Evolutionary conservation across 2,329 filamentous ascomycete genomes (phyloP).

Genomic region (Tolypocladium amazonense): DNA sequence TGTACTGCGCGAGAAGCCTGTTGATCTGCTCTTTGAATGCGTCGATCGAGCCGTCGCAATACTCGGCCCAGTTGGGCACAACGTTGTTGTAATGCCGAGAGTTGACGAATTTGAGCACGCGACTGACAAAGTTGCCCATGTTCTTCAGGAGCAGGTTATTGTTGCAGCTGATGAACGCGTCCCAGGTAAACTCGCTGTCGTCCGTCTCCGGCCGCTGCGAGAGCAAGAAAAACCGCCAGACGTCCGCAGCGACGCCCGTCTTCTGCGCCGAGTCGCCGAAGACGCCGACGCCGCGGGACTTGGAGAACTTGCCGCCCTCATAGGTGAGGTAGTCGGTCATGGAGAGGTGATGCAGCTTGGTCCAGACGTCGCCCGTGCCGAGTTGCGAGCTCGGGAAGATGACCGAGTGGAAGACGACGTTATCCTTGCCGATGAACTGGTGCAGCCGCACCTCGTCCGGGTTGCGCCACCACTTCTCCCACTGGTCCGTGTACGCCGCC

Average conservation of each 20-base stretch:
- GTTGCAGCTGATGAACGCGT: slow-evolving; percentile 69
- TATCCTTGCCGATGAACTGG: slow-evolving; percentile 83
- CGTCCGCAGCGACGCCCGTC: slow-evolving; percentile 77
- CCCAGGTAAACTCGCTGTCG: slow-evolving; percentile 87
- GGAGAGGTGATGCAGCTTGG: slow-evolving; percentile 76
- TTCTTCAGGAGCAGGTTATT: slow-evolving; percentile 80
- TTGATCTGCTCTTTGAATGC: background rate
- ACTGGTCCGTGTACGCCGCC: slow-evolving; percentile 75
- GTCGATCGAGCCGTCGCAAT: background rate
- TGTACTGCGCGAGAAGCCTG: background rate
- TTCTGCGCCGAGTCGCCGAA: slow-evolving; percentile 85
- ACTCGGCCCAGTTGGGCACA: background rate
- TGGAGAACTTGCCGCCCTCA: slow-evolving; percentile 84
- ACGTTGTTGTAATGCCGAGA: slow-evolving; percentile 62
- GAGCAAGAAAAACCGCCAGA: slow-evolving; percentile 87
- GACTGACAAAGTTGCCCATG: slow-evolving; percentile 64
- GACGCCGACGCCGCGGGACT: slow-evolving; percentile 79
- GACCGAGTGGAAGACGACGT: slow-evolving; percentile 62
- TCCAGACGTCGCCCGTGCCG: slow-evolving; percentile 79
- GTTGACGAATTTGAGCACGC: slow-evolving; percentile 65
- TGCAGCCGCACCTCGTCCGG: slow-evolving; percentile 80
- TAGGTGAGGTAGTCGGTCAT: slow-evolving; percentile 84
- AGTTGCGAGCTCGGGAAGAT: slow-evolving; percentile 85
- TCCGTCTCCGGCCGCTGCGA: slow-evolving; percentile 75
- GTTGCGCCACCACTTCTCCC: slow-evolving; percentile 93